Conservation (phyloP, 495 filamentous ascomycete genomes). For the Podospora conica region DNA sequence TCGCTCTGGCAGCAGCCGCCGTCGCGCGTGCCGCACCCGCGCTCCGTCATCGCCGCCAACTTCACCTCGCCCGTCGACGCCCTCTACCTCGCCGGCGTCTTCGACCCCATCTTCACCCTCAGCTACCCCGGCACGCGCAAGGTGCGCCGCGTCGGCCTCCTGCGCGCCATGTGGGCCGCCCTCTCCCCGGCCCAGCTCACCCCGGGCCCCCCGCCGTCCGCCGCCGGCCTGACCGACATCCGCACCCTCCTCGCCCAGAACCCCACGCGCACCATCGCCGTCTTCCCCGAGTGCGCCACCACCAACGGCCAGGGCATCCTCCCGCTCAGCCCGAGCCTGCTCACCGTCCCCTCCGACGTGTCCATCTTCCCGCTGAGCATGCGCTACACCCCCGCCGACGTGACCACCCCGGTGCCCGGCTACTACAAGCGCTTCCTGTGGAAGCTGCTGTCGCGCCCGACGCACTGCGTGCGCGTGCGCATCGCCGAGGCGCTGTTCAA, state of each 20-base stretch:
- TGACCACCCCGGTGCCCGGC: slow-evolving; percentile 83
- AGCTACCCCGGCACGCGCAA: slow-evolving; percentile 66
- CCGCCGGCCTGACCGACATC: slow-evolving; percentile 49
- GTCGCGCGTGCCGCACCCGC: slow-evolving; percentile 64
- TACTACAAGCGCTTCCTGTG: slow-evolving; percentile 67
- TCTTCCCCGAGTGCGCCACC: slow-evolving; percentile 90
- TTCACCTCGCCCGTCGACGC: slow-evolving; percentile 90
- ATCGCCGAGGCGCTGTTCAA: slow-evolving; percentile 66
- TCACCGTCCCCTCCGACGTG: slow-evolving; percentile 53
- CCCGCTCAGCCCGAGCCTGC: slow-evolving; percentile 66
- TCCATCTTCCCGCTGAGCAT: slow-evolving; percentile 86
- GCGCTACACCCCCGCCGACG: slow-evolving; percentile 78
- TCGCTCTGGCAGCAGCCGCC: slow-evolving; percentile 52
- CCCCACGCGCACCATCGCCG: slow-evolving; percentile 66
- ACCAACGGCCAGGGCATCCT: slow-evolving; percentile 92
- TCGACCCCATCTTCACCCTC: slow-evolving; percentile 88
- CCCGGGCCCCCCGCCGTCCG: slow-evolving; percentile 38
- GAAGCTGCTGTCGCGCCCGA: slow-evolving; percentile 76
- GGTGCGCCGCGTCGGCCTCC: slow-evolving; percentile 69
- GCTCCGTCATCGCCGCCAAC: slow-evolving; percentile 77
- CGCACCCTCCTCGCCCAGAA: slow-evolving; percentile 56
- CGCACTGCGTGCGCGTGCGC: slow-evolving; percentile 82
- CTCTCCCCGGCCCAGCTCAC: slow-evolving; percentile 52
- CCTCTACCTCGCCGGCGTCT: slow-evolving; percentile 92
- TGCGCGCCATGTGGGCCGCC: slow-evolving; percentile 65